These are phyloP conservation scores for Annulohypoxylon moriforme DNA, from an alignment of 495 filamentous ascomycete species.

Conservation along the genomic window DNA sequence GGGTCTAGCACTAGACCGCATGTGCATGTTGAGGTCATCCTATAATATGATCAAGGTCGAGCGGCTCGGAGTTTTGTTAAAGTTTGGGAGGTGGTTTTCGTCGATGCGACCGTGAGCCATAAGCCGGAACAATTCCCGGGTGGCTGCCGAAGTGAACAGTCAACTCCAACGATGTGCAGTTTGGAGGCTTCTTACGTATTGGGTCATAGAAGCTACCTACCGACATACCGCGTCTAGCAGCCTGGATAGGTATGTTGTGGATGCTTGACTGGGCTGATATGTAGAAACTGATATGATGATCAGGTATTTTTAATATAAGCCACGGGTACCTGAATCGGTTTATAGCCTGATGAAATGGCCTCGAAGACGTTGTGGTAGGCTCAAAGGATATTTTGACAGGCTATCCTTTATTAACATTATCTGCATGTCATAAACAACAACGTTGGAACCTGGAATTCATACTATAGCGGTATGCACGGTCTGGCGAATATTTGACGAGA, in stretches of 20 bases:
- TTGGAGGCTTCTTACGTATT: neutral
- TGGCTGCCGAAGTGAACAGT: slow-evolving; percentile 22
- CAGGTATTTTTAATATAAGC: slow-evolving; percentile 17
- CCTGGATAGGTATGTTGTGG: neutral
- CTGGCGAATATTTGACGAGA: slow-evolving; percentile 5
- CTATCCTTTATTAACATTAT: slow-evolving; percentile 5
- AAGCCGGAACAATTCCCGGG: slow-evolving; percentile 23
- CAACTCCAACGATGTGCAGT: neutral
- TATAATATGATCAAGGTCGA: neutral
- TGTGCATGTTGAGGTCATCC: neutral
- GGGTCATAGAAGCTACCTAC: slow-evolving; percentile 4
- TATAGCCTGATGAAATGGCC: slow-evolving; percentile 9
- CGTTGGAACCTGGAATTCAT: slow-evolving; percentile 8
- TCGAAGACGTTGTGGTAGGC: neutral
- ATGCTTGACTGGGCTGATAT: neutral
- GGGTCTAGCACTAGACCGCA: neutral
- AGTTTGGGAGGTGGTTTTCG: slow-evolving; percentile 39
- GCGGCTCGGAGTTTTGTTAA: slow-evolving; percentile 34
- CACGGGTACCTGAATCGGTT: slow-evolving; percentile 37
- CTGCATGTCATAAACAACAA: slow-evolving; percentile 1
- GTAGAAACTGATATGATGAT: slow-evolving; percentile 14
- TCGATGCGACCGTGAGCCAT: slow-evolving; percentile 28
- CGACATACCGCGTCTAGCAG: neutral
- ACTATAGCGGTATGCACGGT: slow-evolving; percentile 2
- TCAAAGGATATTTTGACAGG: slow-evolving; percentile 10